phyloP scores from a whole-genome alignment of 1,139 yeast species.

The Taphrina wiesneri region DNA sequence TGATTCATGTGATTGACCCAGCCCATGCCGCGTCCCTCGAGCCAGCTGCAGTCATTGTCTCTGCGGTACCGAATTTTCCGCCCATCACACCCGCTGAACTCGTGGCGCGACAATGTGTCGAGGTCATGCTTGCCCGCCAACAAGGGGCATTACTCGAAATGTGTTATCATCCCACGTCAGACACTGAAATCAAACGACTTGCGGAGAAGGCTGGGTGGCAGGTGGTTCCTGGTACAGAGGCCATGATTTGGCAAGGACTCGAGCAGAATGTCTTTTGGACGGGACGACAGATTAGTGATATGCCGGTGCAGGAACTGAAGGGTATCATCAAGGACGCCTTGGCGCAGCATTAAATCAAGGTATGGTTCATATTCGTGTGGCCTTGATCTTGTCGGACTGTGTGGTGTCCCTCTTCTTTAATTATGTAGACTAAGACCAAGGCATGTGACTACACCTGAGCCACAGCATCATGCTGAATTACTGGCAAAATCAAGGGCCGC shows the following conservation, averaged over 20 bases:
- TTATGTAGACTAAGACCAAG: too few species aligned
- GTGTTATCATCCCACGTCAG: conserved; percentile 81
- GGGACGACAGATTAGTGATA: conserved; percentile 47
- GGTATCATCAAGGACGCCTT: not conserved
- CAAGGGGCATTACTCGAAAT: conserved; percentile 73
- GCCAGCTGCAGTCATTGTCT: conserved; percentile 55
- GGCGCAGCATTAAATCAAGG: not conserved
- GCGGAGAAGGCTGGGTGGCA: conserved; percentile 65
- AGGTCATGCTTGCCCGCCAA: conserved; percentile 49
- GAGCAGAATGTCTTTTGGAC: conserved; percentile 80
- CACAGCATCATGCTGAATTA: too few species aligned
- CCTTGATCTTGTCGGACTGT: too few species aligned
- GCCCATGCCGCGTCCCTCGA: not conserved
- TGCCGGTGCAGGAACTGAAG: conserved; percentile 9
- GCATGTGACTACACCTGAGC: too few species aligned
- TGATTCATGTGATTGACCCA: not conserved
- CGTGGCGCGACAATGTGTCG: conserved; percentile 60
- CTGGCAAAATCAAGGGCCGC: too few species aligned
- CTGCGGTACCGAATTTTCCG: conserved; percentile 64
- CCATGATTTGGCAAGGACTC: conserved; percentile 89
- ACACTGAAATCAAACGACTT: conserved; percentile 71
- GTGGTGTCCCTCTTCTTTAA: too few species aligned
- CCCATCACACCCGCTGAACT: conserved; percentile 55
- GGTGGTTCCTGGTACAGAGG: conserved; percentile 78
- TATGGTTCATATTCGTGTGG: not conserved